phyloP scores from a whole-genome alignment of 2,329 filamentous ascomycete species.

The Plenodomus tracheiphilus region DNA sequence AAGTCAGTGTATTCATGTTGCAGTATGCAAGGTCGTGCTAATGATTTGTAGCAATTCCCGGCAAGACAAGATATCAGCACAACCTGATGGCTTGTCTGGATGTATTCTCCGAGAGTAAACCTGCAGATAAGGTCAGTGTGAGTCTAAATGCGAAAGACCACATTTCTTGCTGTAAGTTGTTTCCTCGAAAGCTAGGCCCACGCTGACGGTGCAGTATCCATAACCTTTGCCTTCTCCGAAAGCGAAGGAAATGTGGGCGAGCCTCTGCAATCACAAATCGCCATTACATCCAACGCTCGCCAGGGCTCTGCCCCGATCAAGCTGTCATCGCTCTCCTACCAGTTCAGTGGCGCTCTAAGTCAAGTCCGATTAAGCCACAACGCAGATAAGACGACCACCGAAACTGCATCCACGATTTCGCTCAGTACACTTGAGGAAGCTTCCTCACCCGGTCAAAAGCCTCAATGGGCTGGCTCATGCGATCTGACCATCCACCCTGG shows the following conservation, averaged over 20 bases:
- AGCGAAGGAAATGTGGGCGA: constrained; percentile 64
- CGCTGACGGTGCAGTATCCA: constrained; percentile 47
- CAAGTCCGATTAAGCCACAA: constrained; percentile 38
- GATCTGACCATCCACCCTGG: constrained; percentile 70
- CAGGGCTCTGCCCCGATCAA: constrained; percentile 50
- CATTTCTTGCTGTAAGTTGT: constrained; percentile 53
- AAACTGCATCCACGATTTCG: constrained; percentile 18
- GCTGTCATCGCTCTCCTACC: constrained; percentile 54
- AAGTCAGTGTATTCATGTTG: constrained; percentile 20
- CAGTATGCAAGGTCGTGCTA: constrained; percentile 4
- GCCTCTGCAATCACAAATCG: constrained; percentile 58
- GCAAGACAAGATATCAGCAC: constrained; percentile 43
- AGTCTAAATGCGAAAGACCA: constrained; percentile 53
- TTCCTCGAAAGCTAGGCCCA: constrained; percentile 31
- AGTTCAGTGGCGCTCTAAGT: constrained; percentile 54
- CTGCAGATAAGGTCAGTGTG: constrained; percentile 47
- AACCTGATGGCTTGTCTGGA: constrained; percentile 54
- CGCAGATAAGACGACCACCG: constrained; percentile 10
- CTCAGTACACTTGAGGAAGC: constrained; percentile 34
- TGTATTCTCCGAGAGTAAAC: constrained; percentile 38
- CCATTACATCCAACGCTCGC: constrained; percentile 54
- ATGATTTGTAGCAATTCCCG: constrained; percentile 31
- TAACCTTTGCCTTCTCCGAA: constrained; percentile 58
- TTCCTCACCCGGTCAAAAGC: constrained; percentile 26
- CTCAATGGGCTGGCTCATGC: constrained; percentile 58